Conservation (phyloP, 441 rosid species). For the Aleurites moluccanus region DNA sequence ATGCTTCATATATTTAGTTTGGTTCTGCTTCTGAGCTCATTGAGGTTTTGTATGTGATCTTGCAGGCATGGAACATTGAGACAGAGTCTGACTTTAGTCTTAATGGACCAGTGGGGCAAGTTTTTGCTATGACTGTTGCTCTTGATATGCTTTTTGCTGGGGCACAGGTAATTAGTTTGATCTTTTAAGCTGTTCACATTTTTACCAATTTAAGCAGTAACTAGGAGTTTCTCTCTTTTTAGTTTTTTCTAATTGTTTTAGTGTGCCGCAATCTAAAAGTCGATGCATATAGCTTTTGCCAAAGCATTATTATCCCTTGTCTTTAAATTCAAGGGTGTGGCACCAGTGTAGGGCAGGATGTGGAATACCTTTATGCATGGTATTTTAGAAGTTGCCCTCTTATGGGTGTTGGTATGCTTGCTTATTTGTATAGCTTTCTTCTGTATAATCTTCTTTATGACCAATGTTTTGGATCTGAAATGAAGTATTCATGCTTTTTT, state of each 20-base stretch:
- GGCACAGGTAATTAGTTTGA: slow-evolving; percentile 50
- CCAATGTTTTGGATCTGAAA: neutral
- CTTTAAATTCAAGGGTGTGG: neutral
- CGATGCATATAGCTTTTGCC: neutral
- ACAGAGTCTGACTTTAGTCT: slow-evolving; percentile 56
- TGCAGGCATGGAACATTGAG: slow-evolving; percentile 76
- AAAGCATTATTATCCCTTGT: neutral
- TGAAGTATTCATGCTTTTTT: neutral
- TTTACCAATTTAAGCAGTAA: neutral
- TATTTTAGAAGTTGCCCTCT: neutral
- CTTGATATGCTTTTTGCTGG: slow-evolving; percentile 77
- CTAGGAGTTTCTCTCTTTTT: too few relatives aligned
- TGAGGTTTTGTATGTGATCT: slow-evolving; percentile 15
- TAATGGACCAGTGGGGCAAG: slow-evolving; percentile 78
- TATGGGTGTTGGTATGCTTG: neutral
- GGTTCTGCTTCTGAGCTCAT: neutral
- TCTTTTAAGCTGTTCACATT: neutral
- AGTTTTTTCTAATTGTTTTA: neutral
- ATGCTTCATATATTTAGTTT: neutral
- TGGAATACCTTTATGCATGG: neutral
- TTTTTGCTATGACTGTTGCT: slow-evolving; percentile 66
- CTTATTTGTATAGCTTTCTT: neutral
- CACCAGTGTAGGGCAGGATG: neutral
- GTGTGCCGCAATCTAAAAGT: too few relatives aligned
- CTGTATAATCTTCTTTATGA: neutral